Evolutionary conservation across 140 eudicot species (phyloP), one percentile per base, ranked within the genome.

Genomic region (Bidens hawaiensis): DNA sequence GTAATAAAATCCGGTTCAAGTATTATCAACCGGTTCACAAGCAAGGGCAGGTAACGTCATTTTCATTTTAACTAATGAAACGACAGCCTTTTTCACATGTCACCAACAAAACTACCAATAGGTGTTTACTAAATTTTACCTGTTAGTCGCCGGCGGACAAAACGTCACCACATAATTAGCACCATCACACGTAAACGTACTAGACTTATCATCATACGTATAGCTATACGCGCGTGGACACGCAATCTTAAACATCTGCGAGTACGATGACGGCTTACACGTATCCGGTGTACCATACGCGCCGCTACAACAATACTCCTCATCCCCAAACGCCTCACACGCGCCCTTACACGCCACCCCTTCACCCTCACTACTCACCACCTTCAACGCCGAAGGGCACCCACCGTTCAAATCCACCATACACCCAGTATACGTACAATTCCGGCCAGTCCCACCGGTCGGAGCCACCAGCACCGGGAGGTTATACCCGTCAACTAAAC

Each of bases 141-240:
- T 81, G 17, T 81, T 74, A 9, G 61, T 56, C 0, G 83, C 64
- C 0, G 79, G 38, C 1, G 89, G 90, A 57, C 90, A 83, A 47
- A 83, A 83, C 0, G 83, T 80, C 28, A 83, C 67, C 30, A 48
- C 18, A 14, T 83, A 83, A 23, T 78, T 74, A 21, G 79, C 79
- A 6, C 62, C 81, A 16, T 33, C 46, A 18, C 86, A 79, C 9
- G 81, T 76, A 62, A 79, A 79, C 0, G 87, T 81, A 19, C 83
- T 77, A 2, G 76, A 77, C 16, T 54, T 64, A 23, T 81, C 87
- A 42, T 81, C 87, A 7, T 73, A 81, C 0, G 83, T 83, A 22
- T 81, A 81, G 0, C 87, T 81, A 36, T 81, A 81, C 0, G 87
- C 87, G 42, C 76, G 75, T 38, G 87, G 87, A 56, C 83, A 81